Evolutionary conservation across 1,139 yeast genomes (phyloP).

Genomic region (Candida tetrigidarum): DNA sequence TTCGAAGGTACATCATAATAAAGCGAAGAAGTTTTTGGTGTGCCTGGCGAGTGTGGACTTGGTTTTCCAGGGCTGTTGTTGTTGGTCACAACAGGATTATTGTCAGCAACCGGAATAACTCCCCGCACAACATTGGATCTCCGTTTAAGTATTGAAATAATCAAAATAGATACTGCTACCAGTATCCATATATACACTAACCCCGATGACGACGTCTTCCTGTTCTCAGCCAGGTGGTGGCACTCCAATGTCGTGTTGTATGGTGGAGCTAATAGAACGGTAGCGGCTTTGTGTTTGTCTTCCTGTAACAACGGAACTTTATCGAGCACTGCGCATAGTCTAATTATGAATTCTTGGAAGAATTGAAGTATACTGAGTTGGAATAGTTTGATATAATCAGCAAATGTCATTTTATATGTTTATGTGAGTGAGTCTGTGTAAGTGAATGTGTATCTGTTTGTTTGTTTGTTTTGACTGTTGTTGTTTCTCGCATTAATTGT

Average conservation of each 20-base stretch:
- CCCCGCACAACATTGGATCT: background rate
- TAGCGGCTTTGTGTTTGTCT: background rate
- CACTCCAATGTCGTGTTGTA: background rate
- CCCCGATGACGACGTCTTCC: background rate
- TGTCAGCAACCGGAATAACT: background rate
- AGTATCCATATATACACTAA: background rate
- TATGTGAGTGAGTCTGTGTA: too few species aligned
- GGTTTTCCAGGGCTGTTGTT: background rate
- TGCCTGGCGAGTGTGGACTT: background rate
- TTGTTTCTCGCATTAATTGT: background rate
- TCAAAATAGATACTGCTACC: background rate
- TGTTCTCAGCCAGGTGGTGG: background rate
- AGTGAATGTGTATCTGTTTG: background rate
- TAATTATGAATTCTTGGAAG: background rate
- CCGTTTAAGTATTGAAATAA: background rate
- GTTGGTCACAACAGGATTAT: background rate
- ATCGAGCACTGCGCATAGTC: background rate
- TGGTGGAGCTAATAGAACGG: background rate
- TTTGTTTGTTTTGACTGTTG: background rate
- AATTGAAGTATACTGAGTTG: background rate
- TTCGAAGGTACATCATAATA: background rate
- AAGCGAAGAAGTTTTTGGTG: background rate
- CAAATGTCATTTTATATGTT: background rate
- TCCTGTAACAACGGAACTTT: constrained; percentile 1
- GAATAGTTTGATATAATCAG: background rate